These are phyloP conservation scores for Acacia confusa DNA, from an alignment of 306 rosid genomes.

Conservation along the genomic window DNA sequence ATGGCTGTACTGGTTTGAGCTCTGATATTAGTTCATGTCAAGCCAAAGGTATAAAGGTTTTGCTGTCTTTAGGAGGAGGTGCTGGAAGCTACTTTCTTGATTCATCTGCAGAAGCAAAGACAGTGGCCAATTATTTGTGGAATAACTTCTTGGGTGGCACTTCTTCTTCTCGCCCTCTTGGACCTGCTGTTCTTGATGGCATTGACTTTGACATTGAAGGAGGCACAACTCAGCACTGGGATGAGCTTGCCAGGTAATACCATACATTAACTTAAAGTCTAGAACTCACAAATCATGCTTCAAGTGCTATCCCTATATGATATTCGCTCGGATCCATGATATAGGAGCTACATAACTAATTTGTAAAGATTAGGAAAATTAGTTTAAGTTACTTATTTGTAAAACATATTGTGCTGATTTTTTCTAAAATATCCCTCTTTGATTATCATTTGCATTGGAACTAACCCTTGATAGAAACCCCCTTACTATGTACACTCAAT, in stretches of 20 bases:
- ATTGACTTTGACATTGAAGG: constrained; percentile 45
- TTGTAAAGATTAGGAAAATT: too few species aligned
- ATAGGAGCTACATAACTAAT: too few species aligned
- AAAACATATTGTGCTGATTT: too few species aligned
- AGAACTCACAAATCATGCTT: neutral
- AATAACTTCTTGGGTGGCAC: constrained; percentile 47
- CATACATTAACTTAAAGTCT: neutral
- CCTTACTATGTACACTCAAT: too few species aligned
- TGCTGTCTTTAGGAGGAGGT: constrained; percentile 50
- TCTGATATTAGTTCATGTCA: constrained; percentile 42
- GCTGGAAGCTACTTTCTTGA: constrained; percentile 38
- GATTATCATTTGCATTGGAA: too few species aligned
- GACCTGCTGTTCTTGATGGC: constrained; percentile 48
- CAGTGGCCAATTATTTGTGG: constrained; percentile 42
- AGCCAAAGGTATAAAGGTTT: constrained; percentile 41
- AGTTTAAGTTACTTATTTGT: too few species aligned
- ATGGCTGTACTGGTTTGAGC: constrained; percentile 34
- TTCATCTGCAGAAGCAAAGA: constrained; percentile 35
- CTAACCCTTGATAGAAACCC: too few species aligned
- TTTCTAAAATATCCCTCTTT: too few species aligned
- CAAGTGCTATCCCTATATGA: neutral
- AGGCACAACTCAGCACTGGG: constrained; percentile 35
- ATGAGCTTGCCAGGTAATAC: constrained; percentile 35
- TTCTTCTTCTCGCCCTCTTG: constrained; percentile 47
- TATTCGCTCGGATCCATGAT: too few species aligned